Conservation (phyloP, 305 asterid genomes). For the Andrographis paniculata region DNA sequence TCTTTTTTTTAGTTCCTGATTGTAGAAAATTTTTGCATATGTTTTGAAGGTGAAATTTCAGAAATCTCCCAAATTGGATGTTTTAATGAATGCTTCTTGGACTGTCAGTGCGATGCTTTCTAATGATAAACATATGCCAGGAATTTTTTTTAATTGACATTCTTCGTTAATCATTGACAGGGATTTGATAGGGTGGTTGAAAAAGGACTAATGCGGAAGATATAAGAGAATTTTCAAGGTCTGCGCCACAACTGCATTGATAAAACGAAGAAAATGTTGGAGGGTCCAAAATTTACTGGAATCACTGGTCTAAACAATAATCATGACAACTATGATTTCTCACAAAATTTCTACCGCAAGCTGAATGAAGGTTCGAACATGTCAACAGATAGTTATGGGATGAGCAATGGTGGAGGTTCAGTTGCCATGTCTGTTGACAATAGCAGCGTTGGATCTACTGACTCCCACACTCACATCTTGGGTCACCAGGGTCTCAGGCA, state of each 20-base stretch:
- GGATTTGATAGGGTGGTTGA: neutral
- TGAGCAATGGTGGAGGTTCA: conserved; percentile 97
- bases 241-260: neutral
- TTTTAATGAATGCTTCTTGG: neutral
- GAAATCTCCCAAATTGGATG: neutral
- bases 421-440: conserved; percentile 94
- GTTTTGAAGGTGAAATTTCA: neutral
- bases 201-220: neutral
- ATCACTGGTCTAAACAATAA: conserved; percentile 69
- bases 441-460: conserved; percentile 93
- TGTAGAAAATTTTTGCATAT: no score
- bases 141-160: neutral
- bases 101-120: neutral
- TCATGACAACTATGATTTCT: conserved; percentile 69
- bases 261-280: conserved; percentile 56
- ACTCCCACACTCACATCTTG: conserved; percentile 81
- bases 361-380: conserved; percentile 91
- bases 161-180: neutral
- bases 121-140: neutral
- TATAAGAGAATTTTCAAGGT: neutral
- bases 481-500: conserved; percentile 87
- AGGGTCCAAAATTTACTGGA: conserved; percentile 81
- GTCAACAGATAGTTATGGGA: conserved; percentile 84
- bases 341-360: conserved; percentile 82
- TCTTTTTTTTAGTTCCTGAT: no score